Evolutionary conservation across 225 moss, liverwort and hornwort species (phyloP).

Genomic region (Takakia lepidozioides): DNA sequence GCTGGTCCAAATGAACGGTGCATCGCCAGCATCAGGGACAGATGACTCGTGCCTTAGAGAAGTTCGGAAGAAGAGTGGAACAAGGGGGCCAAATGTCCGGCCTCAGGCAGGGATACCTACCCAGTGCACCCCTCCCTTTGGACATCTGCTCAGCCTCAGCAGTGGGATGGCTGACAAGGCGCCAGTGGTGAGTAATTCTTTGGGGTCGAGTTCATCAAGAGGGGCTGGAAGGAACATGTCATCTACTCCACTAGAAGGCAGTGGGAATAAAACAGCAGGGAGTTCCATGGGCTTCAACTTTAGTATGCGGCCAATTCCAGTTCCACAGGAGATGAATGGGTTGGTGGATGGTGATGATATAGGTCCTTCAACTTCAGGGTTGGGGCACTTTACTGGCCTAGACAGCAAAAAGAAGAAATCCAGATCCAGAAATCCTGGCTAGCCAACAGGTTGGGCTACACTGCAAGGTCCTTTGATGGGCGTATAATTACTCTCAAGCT

Average conservation of each 20-base stretch:
- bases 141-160: constrained; percentile 81
- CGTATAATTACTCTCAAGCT: too few relatives aligned
- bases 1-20: too few relatives aligned
- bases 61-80: constrained; percentile 84
- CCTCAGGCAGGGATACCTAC: constrained; percentile 53
- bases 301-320: constrained; percentile 18
- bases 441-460: too few relatives aligned
- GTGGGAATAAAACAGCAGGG: constrained; percentile 41
- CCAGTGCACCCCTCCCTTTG: constrained; percentile 72
- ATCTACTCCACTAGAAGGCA: constrained; percentile 20
- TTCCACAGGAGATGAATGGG: constrained; percentile 39
- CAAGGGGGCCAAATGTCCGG: constrained; percentile 75
- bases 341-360: constrained; percentile 15
- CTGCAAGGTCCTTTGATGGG: too few relatives aligned
- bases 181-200: constrained; percentile 44
- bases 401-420: constrained; percentile 78
- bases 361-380: constrained; percentile 51
- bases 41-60: too few relatives aligned
- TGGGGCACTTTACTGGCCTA: constrained; percentile 59
- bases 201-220: constrained; percentile 44
- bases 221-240: constrained; percentile 24
- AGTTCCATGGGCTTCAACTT: constrained; percentile 7
- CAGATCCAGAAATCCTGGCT: constrained; percentile 54
- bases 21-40: too few relatives aligned
- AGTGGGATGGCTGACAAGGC: constrained; percentile 80